Base-by-base conservation (phyloP, 139 green algal species). In the Deuterostichococcus epilithicus region DNA sequence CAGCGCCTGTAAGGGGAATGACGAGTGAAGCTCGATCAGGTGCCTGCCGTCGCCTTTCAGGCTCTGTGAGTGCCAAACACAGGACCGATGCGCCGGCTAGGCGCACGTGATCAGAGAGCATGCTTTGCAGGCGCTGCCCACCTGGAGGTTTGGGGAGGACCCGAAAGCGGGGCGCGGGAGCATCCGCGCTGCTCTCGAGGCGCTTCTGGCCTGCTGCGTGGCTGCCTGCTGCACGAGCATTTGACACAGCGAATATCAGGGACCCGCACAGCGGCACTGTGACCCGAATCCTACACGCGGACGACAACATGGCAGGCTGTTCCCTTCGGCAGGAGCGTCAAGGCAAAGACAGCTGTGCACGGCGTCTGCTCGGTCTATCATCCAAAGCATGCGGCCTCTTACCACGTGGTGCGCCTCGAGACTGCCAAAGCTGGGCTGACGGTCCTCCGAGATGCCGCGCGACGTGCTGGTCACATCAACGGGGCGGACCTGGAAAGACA, bases 91-190 rank as follows among this genome's bases (percentile, higher is more conserved):
- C n/a, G n/a, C n/a, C n/a, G n/a, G n/a, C n/a, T n/a, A n/a, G n/a
- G n/a, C n/a, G n/a, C n/a, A n/a, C n/a, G n/a, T n/a, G n/a, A n/a
- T n/a, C n/a, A n/a, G 26, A 68, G 63, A 66, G 63, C n/a, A 68
- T 44, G 20, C 5, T 8, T 13, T 69, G 33, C 3, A 66, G n/a
- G 22, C 33, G 42, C 69, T 70, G 58, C 58, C 25, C 68, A 92
- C 90, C 86, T 96, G 90, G 37, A 97, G 68, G 76, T 96, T 97
- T 6, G 94, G 92, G 1, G 93, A 97, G 0, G 88, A 95, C 2
- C 93, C 93, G 81, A 98, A 98, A 0, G 93, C 92, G n/a, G 94
- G 94, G 36, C 84, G 73, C 1, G 84, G 84, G 34, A 92, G 77
- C 26, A 68, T 72, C 36, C 73, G 70, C 8, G 52, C 52, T 63